These are phyloP conservation scores for Circinella minor DNA, from an alignment of 371 early-diverging fungal species.

Conservation along the genomic window DNA sequence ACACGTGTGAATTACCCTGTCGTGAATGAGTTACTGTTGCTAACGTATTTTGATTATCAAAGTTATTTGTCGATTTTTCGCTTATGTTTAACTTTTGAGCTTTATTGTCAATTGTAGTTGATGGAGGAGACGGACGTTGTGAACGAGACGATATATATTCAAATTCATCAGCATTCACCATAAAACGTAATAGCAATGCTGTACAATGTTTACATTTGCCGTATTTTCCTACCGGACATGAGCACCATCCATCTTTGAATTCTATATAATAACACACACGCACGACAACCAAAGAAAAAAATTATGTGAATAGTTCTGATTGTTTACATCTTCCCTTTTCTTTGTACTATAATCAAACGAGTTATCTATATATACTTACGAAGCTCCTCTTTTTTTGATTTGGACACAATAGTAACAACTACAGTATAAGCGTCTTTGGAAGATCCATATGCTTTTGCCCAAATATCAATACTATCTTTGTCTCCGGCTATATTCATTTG, in stretches of 20 bases:
- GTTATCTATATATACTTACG: not conserved
- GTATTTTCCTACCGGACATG: constrained; percentile 25
- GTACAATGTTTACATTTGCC: constrained; percentile 30
- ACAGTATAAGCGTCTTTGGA: constrained; percentile 15
- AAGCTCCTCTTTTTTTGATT: constrained; percentile 1
- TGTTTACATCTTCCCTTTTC: not conserved
- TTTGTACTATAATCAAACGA: not conserved
- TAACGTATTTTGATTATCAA: too few species aligned
- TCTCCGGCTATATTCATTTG: constrained; percentile 12
- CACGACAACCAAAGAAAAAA: too few species aligned
- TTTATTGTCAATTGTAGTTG: not conserved
- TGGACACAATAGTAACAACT: not conserved
- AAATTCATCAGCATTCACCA: constrained; percentile 16
- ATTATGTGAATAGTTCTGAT: not conserved
- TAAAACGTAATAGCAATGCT: constrained; percentile 19
- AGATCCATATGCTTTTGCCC: constrained; percentile 18
- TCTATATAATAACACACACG: not conserved
- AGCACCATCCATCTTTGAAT: constrained; percentile 15
- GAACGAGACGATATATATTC: not conserved
- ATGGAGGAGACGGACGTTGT: not conserved
- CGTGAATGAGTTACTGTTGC: too few species aligned
- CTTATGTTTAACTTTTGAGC: not conserved
- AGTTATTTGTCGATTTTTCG: too few species aligned
- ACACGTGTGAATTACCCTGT: too few species aligned
- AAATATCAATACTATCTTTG: constrained; percentile 9